phyloP scores from a whole-genome alignment of 2,329 filamentous ascomycete species.

The Neoarthrinium moseri region DNA sequence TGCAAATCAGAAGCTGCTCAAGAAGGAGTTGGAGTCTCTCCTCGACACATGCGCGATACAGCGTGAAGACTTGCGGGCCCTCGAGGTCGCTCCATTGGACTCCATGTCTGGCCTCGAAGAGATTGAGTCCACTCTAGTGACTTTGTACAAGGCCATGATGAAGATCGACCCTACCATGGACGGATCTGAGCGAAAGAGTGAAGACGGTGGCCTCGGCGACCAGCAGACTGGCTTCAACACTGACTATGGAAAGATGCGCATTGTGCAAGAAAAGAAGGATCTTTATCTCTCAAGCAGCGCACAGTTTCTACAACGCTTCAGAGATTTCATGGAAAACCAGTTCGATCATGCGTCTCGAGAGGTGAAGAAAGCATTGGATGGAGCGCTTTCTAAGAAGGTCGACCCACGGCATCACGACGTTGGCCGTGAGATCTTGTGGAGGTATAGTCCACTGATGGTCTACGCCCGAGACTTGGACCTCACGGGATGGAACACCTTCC shows the following conservation, averaged over 20 bases:
- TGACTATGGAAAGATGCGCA: constrained; percentile 86
- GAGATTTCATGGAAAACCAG: constrained; percentile 77
- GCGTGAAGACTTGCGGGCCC: constrained; percentile 67
- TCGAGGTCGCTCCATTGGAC: constrained; percentile 73
- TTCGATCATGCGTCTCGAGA: constrained; percentile 75
- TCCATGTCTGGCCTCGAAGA: constrained; percentile 68
- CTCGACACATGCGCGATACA: constrained; percentile 90
- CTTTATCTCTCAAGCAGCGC: constrained; percentile 77
- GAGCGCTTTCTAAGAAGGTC: constrained; percentile 62
- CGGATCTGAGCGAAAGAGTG: constrained; percentile 46
- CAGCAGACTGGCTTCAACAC: constrained; percentile 58
- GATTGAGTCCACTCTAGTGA: constrained; percentile 74
- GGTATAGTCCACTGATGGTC: constrained; percentile 81
- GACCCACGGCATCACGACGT: constrained; percentile 70
- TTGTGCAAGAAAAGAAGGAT: constrained; percentile 91
- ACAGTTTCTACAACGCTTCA: constrained; percentile 74
- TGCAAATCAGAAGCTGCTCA: constrained; percentile 91
- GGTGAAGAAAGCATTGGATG: constrained; percentile 63
- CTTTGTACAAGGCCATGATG: constrained; percentile 86
- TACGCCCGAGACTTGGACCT: constrained; percentile 85
- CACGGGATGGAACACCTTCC: constrained; percentile 75
- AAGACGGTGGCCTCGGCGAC: constrained; percentile 44
- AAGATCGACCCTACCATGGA: constrained; percentile 86
- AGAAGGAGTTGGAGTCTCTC: constrained; percentile 85
- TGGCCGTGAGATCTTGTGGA: constrained; percentile 76